Conservation (phyloP, 805 yeast species). For the Candida dajiaensis region DNA sequence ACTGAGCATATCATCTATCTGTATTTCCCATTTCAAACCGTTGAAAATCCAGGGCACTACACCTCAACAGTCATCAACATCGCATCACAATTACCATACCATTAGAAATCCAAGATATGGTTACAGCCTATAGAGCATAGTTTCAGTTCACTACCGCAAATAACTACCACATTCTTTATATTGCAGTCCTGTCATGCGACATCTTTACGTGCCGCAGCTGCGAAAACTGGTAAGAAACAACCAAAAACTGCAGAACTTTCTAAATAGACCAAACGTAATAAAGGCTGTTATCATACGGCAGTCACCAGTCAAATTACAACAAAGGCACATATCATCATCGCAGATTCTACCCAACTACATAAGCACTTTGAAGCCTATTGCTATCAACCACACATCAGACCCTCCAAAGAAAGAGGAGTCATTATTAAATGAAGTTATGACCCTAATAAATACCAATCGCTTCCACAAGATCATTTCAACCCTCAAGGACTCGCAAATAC, state of each 20-base stretch:
- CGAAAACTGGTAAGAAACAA: background rate
- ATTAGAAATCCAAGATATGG: background rate
- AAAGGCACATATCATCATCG: background rate
- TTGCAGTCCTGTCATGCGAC: background rate
- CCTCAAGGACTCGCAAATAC: conserved; percentile 1
- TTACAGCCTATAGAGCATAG: background rate
- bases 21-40: background rate
- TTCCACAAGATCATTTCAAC: conserved; percentile 4
- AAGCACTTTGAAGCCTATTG: background rate
- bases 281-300: background rate
- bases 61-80: too few species aligned
- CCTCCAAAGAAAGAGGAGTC: background rate
- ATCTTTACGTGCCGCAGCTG: background rate
- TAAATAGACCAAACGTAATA: background rate
- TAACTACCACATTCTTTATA: background rate
- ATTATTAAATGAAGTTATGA: background rate
- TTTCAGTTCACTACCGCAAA: background rate
- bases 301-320: background rate
- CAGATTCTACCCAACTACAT: background rate
- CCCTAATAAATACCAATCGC: conserved; percentile 1
- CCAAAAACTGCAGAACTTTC: background rate
- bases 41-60: too few species aligned
- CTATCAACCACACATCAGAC: background rate
- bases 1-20: background rate
- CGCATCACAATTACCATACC: background rate